These are phyloP conservation scores for Hyphopichia buzzinii DNA, from an alignment of 1,139 yeast genomes.

Conservation along the genomic window DNA sequence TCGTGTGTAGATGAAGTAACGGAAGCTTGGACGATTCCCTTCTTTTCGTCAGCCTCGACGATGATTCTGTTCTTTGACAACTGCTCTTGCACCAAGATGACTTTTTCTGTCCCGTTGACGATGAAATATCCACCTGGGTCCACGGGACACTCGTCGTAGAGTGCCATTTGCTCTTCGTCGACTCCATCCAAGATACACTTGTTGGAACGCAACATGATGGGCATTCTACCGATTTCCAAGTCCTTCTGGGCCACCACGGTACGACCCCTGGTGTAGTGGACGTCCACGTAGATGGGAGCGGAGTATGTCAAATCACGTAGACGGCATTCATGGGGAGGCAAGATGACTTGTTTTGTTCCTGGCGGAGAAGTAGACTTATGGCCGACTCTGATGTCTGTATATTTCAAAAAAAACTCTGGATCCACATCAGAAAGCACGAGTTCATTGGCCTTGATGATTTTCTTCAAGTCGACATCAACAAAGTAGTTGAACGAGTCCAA, in stretches of 20 bases:
- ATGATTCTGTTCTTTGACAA: constrained; percentile 94
- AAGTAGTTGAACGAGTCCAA: constrained; percentile 94
- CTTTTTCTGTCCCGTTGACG: constrained; percentile 98
- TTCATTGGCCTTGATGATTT: constrained; percentile 89
- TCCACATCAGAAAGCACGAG: constrained; percentile 89
- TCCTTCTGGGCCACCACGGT: constrained; percentile 88
- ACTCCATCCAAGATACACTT: constrained; percentile 84
- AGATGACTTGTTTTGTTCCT: constrained; percentile 56
- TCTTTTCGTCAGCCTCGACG: constrained; percentile 95
- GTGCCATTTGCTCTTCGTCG: constrained; percentile 81
- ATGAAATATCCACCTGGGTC: constrained; percentile 99
- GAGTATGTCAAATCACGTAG: constrained; percentile 92
- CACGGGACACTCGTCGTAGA: constrained; percentile 87
- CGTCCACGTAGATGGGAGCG: constrained; percentile 95
- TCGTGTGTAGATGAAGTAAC: constrained; percentile 98
- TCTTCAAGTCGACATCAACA: constrained; percentile 88
- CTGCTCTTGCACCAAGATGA: constrained; percentile 94
- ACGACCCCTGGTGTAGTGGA: constrained; percentile 92
- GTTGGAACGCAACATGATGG: constrained; percentile 91
- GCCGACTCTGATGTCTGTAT: constrained; percentile 88
- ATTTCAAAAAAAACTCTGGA: constrained; percentile 91
- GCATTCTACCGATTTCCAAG: constrained; percentile 96
- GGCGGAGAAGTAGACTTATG: constrained; percentile 54
- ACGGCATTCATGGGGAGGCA: constrained; percentile 96
- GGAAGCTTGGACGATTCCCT: constrained; percentile 92